Percentiles rank a stretch among this genome's conserved stretches.
Conservation (phyloP, 768 basidiomycete genomes). For the Mycena metata region DNA sequence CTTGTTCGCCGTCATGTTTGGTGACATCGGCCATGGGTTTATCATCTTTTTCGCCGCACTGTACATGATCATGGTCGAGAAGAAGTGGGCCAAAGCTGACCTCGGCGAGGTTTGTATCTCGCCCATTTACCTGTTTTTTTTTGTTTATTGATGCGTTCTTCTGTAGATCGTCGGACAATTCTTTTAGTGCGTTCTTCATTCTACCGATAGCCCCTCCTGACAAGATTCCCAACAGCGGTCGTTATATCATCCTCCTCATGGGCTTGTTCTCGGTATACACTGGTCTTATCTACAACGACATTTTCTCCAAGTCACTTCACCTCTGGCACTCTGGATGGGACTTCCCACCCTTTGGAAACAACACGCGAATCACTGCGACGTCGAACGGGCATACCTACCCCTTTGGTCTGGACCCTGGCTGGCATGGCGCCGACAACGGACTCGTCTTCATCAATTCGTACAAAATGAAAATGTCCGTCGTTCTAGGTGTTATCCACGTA, state of each 20-base stretch:
- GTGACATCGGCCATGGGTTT: conserved; percentile 96
- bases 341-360: conserved; percentile 66
- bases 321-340: conserved; percentile 92
- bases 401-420: conserved; percentile 94
- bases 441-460: conserved; percentile 98
- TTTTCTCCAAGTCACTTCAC: conserved; percentile 94
- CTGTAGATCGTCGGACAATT: conserved; percentile 85
- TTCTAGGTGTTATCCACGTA: conserved; percentile 97
- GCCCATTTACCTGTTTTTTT: conserved; percentile 8
- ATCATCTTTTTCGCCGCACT: conserved; percentile 83
- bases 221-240: conserved; percentile 72
- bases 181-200: conserved; percentile 81
- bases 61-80: conserved; percentile 91
- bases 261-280: conserved; percentile 97
- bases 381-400: conserved; percentile 84
- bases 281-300: conserved; percentile 98
- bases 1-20: conserved; percentile 99
- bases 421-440: conserved; percentile 94
- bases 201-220: conserved; percentile 29
- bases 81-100: conserved; percentile 77
- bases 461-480: conserved; percentile 99
- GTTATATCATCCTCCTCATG: conserved; percentile 99
- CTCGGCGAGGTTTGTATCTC: conserved; percentile 75
- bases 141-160: conserved; percentile 27
- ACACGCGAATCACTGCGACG: conserved; percentile 59